Base-by-base conservation (phyloP, 306 rosid genomes). In the Quillaja saponaria region DNA sequence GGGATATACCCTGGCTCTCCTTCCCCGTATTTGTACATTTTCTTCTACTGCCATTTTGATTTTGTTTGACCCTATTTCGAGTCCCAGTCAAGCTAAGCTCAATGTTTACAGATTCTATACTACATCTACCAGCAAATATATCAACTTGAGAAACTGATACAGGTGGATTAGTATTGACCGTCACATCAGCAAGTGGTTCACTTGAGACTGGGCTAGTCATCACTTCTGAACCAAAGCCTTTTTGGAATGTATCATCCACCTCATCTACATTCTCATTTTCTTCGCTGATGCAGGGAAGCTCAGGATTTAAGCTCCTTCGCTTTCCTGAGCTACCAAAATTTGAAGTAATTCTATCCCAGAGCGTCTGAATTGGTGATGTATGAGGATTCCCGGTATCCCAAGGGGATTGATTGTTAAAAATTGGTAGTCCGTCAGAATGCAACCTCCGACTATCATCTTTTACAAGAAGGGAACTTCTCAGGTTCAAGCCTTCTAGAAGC, bases 251-350 rank as follows among this genome's bases (percentile, higher is more conserved):
- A 48, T 80, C 79, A 48, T 80, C 80, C 28, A 75, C 63, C 67
- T 85, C 99, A 40, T 85, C 96, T 20, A 67, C 46, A 58, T 76
- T 85, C 81, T 94, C 99, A 61, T 79, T 82, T 78, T 87, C 99
- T 80, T 94, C 99, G 38, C 39, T 66, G 51, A 94, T 90, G 81
- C 91, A 81, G 28, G 97, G 96, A 71, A 94, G 99, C 67, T 94
- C 99, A 21, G 66, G 67, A 61, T 68, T 84, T 66, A 71, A 77
- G 83, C 81, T 85, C 68, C 55, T 69, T 11, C 76, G 75, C 80
- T 81, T 94, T 69, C 80, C 91, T 12, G 95, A 94, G 77, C 91
- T 85, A 54, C 86, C 81, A 13, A 67, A 61, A 58, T 68, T 75
- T 16, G 76, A 64, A 74, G 79, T 74, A 59, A 77, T 74, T 71